phyloP scores from a whole-genome alignment of 2,329 filamentous ascomycete genomes.

The Arachnopeziza araneosa region DNA sequence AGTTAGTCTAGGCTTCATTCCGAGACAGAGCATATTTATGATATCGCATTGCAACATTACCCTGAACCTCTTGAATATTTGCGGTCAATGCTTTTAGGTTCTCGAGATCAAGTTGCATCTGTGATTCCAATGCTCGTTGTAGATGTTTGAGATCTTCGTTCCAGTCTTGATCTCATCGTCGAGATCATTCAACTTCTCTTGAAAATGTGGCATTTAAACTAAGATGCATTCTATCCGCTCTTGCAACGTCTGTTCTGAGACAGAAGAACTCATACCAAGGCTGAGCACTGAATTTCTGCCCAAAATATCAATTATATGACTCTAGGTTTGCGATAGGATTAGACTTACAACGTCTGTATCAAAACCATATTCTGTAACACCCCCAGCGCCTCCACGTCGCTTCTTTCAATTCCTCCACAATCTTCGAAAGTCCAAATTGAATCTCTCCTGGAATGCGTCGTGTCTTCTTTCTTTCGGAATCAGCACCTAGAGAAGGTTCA shows the following conservation, averaged over 20 bases:
- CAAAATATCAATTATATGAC: background rate
- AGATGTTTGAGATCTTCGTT: background rate
- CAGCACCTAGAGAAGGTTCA: background rate
- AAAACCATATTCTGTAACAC: background rate
- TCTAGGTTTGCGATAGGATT: background rate
- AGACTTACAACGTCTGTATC: background rate
- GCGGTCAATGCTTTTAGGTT: background rate
- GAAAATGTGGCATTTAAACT: background rate
- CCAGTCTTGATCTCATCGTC: background rate
- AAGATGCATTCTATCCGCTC: background rate
- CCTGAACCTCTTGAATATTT: background rate
- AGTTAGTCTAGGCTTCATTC: background rate
- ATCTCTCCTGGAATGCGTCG: background rate
- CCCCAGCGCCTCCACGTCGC: background rate
- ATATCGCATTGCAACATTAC: background rate
- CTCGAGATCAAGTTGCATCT: background rate
- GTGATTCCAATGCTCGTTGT: background rate
- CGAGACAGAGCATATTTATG: background rate
- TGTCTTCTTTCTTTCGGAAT: background rate
- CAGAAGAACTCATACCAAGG: background rate
- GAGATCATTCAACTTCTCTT: background rate
- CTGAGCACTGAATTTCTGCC: background rate
- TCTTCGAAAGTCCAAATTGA: background rate
- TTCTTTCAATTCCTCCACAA: background rate
- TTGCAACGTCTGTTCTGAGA: background rate